Base-by-base conservation (phyloP, 768 basidiomycete species). In the Tricholoma sp. region DNA sequence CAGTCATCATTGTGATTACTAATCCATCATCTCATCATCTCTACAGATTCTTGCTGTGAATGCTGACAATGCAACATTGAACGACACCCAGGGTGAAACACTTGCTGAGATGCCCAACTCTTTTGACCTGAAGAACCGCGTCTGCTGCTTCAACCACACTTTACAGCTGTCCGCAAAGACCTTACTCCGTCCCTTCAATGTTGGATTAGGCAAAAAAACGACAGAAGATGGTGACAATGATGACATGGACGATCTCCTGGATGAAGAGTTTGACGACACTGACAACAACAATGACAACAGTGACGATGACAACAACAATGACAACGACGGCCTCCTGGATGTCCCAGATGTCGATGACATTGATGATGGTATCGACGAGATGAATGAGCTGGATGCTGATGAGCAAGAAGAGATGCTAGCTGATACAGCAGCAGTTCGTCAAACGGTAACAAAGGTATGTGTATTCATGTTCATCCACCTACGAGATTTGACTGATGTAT, bases 71-170 rank as follows among this genome's bases (percentile, higher is more conserved):
- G 47, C 47, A 17, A 49, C 20, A 29, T 49, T 6, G 8, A 49
- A 49, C 6, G 11, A 49, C 24, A 29, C 18, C 33, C 9, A 56
- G n/a, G 20, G 47, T 3, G 20, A 49, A 49, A 17, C 47, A 1
- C 47, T 49, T 10, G 20, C 47, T 11, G 31, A 12, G 17, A 49
- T 49, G 15, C 29, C 67, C 75, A 29, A 24, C 1, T 74, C 70
- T 48, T 53, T 55, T 4, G 68, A 69, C n/a, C 13, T 15, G 0
- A 55, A 48, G 0, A 70, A 64, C 33, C 71, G 61, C 3, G 66
- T 64, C 0, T 49, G 64, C 0, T 79, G 77, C 60, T 76, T 79
- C 54, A 53, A 61, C 1, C 77, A 79, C 45, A 63, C 72, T 3
- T 15, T 76, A 17, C 74, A 74, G 41, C 62, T 79, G 0, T 62